Evolutionary conservation across 1,284 basidiomycete genomes (phyloP).

Genomic region (Leccinum angustisporum): DNA sequence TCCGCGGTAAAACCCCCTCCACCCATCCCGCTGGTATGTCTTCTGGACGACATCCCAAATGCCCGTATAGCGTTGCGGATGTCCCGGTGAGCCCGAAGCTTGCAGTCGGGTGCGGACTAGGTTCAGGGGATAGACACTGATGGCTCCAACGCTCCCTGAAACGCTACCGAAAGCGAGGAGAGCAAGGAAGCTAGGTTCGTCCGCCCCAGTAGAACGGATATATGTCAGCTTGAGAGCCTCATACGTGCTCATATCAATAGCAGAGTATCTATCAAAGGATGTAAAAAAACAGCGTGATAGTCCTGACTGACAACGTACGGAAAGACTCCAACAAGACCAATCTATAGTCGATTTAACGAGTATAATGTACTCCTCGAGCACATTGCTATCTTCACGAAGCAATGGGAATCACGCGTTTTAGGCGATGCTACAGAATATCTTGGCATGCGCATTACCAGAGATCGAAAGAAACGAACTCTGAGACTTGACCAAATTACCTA

Average conservation of each 20-base stretch:
- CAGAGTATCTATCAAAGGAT: conserved; percentile 59
- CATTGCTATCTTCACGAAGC: too few species aligned
- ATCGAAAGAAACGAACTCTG: too few species aligned
- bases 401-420: too few species aligned
- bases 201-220: conserved; percentile 73
- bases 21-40: conserved; percentile 86
- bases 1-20: conserved; percentile 95
- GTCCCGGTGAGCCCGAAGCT: conserved; percentile 91
- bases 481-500: too few species aligned
- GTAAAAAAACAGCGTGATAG: background rate
- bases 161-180: conserved; percentile 85
- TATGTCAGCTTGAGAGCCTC: conserved; percentile 89
- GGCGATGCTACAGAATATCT: too few species aligned
- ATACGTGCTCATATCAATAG: conserved; percentile 95
- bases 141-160: conserved; percentile 90
- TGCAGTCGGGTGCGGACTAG: conserved; percentile 93
- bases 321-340: conserved; percentile 88
- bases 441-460: too few species aligned
- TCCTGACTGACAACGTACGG: conserved; percentile 52
- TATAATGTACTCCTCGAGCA: background rate
- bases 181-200: conserved; percentile 83
- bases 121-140: conserved; percentile 90
- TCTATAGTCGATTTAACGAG: conserved; percentile 45
- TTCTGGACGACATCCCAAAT: conserved; percentile 83
- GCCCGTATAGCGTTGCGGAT: conserved; percentile 87